phyloP scores from a whole-genome alignment of 139 green algal species.

The Micractinium sp. region DNA sequence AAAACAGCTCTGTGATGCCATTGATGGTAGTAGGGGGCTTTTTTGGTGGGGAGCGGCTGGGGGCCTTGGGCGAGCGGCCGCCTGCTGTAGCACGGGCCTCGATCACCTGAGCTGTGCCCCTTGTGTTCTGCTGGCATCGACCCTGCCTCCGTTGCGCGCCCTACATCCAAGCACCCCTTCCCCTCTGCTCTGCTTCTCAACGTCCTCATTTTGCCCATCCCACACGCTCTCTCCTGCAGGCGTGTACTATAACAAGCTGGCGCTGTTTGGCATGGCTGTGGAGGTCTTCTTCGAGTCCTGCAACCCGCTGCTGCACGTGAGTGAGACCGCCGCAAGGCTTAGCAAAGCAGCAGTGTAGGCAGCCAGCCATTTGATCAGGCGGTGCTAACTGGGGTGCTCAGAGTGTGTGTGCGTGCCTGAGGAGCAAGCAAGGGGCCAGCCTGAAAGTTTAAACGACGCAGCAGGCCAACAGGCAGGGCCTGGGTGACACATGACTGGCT shows the following conservation, averaged over 20 bases:
- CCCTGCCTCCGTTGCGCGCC: neutral
- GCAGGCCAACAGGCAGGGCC: too few species aligned
- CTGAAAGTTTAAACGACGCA: too few species aligned
- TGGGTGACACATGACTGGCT: neutral
- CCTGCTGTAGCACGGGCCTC: neutral
- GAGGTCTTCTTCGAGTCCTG: constrained; percentile 55
- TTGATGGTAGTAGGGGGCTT: too few species aligned
- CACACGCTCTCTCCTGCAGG: neutral
- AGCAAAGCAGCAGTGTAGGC: neutral
- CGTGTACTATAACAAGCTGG: constrained; percentile 47
- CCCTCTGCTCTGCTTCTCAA: neutral
- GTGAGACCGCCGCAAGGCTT: too few species aligned
- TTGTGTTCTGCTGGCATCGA: neutral
- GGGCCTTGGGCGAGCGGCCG: neutral
- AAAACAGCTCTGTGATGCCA: too few species aligned
- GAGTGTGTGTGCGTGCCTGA: too few species aligned
- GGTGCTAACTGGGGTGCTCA: too few species aligned
- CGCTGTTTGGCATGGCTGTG: constrained; percentile 49
- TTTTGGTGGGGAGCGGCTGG: too few species aligned
- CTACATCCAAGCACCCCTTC: neutral
- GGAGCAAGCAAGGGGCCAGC: too few species aligned
- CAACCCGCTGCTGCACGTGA: constrained; percentile 50
- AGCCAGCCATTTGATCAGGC: neutral
- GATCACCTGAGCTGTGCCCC: neutral
- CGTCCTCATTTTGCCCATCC: neutral